These are phyloP conservation scores for Salmacisia buchloeana DNA, from an alignment of 1,284 basidiomycete species.

Conservation along the genomic window DNA sequence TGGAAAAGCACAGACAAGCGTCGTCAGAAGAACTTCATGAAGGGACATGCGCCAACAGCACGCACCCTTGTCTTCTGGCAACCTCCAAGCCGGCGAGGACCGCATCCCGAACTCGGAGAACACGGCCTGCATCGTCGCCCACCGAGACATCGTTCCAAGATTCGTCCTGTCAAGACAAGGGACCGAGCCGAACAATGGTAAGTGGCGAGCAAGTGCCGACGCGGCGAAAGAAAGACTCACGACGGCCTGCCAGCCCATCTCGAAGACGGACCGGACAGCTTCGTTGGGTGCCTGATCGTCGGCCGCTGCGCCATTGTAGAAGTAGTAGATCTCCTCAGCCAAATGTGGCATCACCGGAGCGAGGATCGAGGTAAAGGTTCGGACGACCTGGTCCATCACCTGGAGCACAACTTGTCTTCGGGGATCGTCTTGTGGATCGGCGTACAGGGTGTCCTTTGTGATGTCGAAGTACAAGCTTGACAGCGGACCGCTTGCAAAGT, in stretches of 20 bases:
- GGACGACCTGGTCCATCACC: constrained; percentile 68
- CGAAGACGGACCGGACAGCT: constrained; percentile 32
- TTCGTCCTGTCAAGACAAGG: constrained; percentile 4
- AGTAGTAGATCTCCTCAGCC: constrained; percentile 78
- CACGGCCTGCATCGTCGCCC: neutral
- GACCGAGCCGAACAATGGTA: constrained; percentile 9
- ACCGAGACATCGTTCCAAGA: neutral
- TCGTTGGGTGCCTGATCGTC: constrained; percentile 19
- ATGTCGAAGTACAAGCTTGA: constrained; percentile 75
- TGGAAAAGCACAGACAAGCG: neutral
- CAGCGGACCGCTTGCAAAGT: constrained; percentile 56
- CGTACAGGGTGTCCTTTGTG: constrained; percentile 85
- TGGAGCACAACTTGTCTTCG: constrained; percentile 65
- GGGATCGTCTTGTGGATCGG: constrained; percentile 58
- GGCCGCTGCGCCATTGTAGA: constrained; percentile 29
- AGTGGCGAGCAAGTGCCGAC: constrained; percentile 11
- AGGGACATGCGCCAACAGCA: too few relatives aligned
- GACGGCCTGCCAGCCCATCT: constrained; percentile 29
- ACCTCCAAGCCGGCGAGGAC: neutral
- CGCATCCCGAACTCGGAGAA: neutral
- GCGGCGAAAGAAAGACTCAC: constrained; percentile 11
- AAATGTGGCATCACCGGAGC: constrained; percentile 87
- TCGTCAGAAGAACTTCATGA: neutral
- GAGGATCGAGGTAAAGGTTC: constrained; percentile 66
- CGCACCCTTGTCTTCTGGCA: neutral